phyloP scores from a whole-genome alignment of 352 stramenopile species.

The Phytophthora lateralis region DNA sequence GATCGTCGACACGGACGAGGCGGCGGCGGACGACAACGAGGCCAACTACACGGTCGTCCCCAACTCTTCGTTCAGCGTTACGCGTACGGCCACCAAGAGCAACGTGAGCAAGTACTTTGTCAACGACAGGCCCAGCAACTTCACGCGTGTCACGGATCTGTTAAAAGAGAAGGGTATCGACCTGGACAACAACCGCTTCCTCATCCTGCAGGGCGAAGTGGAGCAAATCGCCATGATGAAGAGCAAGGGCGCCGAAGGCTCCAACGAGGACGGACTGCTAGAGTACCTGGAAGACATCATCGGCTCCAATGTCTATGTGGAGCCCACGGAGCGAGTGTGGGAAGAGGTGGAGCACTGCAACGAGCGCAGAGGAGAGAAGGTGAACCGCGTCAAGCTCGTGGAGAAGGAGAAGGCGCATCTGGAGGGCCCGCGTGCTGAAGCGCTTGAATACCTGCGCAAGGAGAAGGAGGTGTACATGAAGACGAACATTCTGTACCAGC shows the following conservation, averaged over 20 bases:
- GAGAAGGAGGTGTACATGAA: slow-evolving; percentile 96
- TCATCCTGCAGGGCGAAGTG: slow-evolving; percentile 97
- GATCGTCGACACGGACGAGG: slow-evolving; percentile 89
- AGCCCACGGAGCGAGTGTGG: slow-evolving; percentile 92
- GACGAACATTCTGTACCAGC: slow-evolving; percentile 97
- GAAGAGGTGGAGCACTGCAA: slow-evolving; percentile 95
- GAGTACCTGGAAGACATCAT: slow-evolving; percentile 99
- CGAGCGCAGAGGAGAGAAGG: slow-evolving; percentile 92
- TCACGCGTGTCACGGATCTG: slow-evolving; percentile 95
- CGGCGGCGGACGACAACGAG: slow-evolving; percentile 51
- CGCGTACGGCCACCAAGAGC: slow-evolving; percentile 91
- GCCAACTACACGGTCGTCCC: slow-evolving; percentile 95
- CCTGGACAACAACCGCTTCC: slow-evolving; percentile 99
- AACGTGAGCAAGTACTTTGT: slow-evolving; percentile 98
- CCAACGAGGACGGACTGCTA: slow-evolving; percentile 97
- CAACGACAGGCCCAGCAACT: slow-evolving; percentile 92
- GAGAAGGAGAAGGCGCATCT: slow-evolving; percentile 97
- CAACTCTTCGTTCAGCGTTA: slow-evolving; percentile 92
- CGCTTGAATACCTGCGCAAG: slow-evolving; percentile 94
- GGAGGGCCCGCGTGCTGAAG: slow-evolving; percentile 94
- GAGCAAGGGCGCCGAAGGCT: slow-evolving; percentile 93
- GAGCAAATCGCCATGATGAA: slow-evolving; percentile 99
- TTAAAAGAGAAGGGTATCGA: slow-evolving; percentile 97
- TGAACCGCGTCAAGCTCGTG: slow-evolving; percentile 98
- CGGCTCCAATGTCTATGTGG: slow-evolving; percentile 97